These are phyloP conservation scores for Bipolaris zeicola DNA, from an alignment of 2,329 filamentous ascomycete species.

Conservation along the genomic window DNA sequence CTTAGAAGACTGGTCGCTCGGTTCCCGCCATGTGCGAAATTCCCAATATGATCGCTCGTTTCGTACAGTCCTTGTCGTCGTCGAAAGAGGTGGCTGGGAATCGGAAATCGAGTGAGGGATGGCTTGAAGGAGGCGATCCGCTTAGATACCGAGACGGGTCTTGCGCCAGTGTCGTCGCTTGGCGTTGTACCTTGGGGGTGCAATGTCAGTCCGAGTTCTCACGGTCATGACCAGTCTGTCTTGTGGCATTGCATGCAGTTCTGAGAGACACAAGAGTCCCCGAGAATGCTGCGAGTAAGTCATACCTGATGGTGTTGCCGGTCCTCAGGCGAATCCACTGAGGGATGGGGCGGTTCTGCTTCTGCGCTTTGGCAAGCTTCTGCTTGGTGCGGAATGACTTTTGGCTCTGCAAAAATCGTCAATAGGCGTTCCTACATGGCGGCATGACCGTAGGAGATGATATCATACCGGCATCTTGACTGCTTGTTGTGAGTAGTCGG, in stretches of 20 bases:
- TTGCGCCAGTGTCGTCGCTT: constrained; percentile 99
- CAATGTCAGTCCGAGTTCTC: constrained; percentile 18
- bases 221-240: not conserved
- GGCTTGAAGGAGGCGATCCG: constrained; percentile 56
- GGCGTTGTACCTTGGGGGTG: constrained; percentile 85
- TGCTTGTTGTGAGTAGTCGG: constrained; percentile 40
- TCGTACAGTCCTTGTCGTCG: constrained; percentile 28
- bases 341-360: constrained; percentile 99
- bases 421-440: constrained; percentile 9
- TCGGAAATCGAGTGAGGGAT: constrained; percentile 43
- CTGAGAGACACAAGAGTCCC: not conserved
- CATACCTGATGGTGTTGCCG: constrained; percentile 99
- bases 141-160: constrained; percentile 98
- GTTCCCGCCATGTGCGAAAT: constrained; percentile 36
- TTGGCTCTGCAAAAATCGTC: constrained; percentile 73
- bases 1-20: constrained; percentile 35
- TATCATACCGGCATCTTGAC: constrained; percentile 49
- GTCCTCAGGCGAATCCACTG: constrained; percentile 99
- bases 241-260: constrained; percentile 9
- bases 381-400: constrained; percentile 99
- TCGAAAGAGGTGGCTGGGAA: constrained; percentile 35
- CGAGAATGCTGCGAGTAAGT: constrained; percentile 25
- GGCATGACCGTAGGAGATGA: constrained; percentile 8
- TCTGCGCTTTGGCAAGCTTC: constrained; percentile 99
- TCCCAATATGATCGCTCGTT: constrained; percentile 36